Conservation (phyloP, 805 yeast genomes). For the Clavispora carvajalis region DNA sequence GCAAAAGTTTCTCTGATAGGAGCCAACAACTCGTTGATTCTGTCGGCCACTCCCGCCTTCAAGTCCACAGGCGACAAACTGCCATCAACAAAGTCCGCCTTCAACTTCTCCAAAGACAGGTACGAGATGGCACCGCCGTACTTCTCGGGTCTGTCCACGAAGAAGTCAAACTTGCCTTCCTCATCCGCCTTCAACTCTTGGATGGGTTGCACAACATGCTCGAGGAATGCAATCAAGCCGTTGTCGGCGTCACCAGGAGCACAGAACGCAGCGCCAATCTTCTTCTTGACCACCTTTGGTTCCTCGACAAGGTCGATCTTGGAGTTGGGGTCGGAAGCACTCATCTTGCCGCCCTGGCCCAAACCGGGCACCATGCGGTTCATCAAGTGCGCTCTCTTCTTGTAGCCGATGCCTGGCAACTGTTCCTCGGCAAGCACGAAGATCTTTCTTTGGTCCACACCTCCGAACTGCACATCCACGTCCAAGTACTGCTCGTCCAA, state of each 20-base stretch:
- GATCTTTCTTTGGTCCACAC: constrained; percentile 97
- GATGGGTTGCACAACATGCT: constrained; percentile 81
- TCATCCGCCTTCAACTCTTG: constrained; percentile 65
- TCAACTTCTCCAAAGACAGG: constrained; percentile 60
- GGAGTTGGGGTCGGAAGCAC: constrained; percentile 97
- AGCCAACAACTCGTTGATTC: constrained; percentile 71
- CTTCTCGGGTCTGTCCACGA: constrained; percentile 88
- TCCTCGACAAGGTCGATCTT: constrained; percentile 91
- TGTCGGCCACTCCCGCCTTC: constrained; percentile 85
- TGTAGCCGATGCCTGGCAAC: constrained; percentile 81
- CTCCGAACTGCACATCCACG: constrained; percentile 95
- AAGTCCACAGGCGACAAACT: constrained; percentile 89
- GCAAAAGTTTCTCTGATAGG: constrained; percentile 76
- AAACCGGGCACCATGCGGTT: constrained; percentile 98
- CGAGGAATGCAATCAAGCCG: constrained; percentile 82
- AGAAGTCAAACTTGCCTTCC: constrained; percentile 54
- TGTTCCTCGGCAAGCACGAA: constrained; percentile 96
- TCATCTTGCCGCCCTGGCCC: constrained; percentile 97
- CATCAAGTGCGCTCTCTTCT: constrained; percentile 97
- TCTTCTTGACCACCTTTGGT: constrained; percentile 83
- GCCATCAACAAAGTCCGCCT: constrained; percentile 65
- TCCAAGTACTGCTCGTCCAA: constrained; percentile 87
- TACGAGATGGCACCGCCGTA: constrained; percentile 91
- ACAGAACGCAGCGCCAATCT: constrained; percentile 87
- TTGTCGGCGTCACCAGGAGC: constrained; percentile 90